Percentiles rank a stretch among this genome's conserved stretches.
Evolutionary conservation across 768 basidiomycete species (phyloP).

Genomic region (Rickenella mellea): DNA sequence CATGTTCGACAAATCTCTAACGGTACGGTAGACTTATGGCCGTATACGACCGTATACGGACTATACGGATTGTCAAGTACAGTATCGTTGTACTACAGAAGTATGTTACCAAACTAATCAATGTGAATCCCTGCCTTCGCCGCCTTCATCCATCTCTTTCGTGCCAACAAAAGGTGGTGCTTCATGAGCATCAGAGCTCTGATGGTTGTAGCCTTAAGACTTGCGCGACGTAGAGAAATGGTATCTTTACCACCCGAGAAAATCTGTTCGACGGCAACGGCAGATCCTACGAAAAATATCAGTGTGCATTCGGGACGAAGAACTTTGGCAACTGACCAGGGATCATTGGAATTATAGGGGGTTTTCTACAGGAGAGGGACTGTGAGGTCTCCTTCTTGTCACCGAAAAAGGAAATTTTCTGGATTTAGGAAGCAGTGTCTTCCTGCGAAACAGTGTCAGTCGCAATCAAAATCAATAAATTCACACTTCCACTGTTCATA

Average conservation of each 20-base stretch:
- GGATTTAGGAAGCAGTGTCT: no score
- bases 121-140: neutral
- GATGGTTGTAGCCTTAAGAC: conserved; percentile 21
- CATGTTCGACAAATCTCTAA: neutral
- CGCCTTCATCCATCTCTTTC: no score
- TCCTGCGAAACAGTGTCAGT: no score
- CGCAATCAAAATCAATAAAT: no score
- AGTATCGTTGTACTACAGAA: neutral
- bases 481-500: no score
- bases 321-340: conserved; percentile 10
- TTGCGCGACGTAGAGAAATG: conserved; percentile 21
- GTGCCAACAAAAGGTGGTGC: no score
- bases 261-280: conserved; percentile 23
- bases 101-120: neutral
- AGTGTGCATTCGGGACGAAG: neutral
- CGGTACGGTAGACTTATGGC: neutral
- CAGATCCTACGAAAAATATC: conserved; percentile 17
- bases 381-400: no score
- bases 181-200: conserved; percentile 21
- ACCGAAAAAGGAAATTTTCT: no score
- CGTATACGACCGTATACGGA: neutral
- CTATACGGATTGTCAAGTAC: neutral
- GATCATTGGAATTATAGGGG: conserved; percentile 13
- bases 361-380: no score
- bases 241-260: conserved; percentile 24